Percentiles rank a stretch among this genome's conserved stretches.
Evolutionary conservation across 164 flowering plant species (phyloP).

Genomic region (Stephania yunnanensis): DNA sequence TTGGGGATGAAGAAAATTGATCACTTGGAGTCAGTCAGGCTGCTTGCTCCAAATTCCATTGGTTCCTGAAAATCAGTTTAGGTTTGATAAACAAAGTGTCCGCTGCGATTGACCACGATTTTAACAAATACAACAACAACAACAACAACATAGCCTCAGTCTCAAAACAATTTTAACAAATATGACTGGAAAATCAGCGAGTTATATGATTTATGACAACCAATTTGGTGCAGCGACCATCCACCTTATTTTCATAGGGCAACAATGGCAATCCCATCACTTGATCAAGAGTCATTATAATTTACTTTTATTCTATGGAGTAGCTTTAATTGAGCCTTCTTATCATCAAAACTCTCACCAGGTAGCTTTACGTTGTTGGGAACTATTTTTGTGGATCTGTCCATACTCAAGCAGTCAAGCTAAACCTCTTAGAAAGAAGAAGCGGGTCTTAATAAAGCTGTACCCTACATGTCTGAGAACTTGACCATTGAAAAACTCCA

Average conservation of each 20-base stretch:
- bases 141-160: no score
- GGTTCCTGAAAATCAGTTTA: neutral
- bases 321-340: slow-evolving; percentile 2
- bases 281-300: neutral
- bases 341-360: neutral
- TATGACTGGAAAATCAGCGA: neutral
- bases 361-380: neutral
- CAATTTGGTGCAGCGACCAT: neutral
- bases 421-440: neutral
- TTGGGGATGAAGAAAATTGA: neutral
- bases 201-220: neutral
- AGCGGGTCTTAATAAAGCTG: neutral
- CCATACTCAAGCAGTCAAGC: neutral
- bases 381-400: neutral
- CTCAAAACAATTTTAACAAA: neutral
- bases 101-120: neutral
- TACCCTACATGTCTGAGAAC: neutral
- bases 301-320: neutral
- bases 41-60: neutral
- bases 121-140: neutral
- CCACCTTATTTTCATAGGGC: neutral
- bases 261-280: neutral
- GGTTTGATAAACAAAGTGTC: neutral
- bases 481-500: neutral
- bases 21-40: neutral